A percentile compares a stretch with the other conserved stretches of the same genome.
phyloP scores from a whole-genome alignment of 345 rosid species.

The Sonneratia alba region DNA sequence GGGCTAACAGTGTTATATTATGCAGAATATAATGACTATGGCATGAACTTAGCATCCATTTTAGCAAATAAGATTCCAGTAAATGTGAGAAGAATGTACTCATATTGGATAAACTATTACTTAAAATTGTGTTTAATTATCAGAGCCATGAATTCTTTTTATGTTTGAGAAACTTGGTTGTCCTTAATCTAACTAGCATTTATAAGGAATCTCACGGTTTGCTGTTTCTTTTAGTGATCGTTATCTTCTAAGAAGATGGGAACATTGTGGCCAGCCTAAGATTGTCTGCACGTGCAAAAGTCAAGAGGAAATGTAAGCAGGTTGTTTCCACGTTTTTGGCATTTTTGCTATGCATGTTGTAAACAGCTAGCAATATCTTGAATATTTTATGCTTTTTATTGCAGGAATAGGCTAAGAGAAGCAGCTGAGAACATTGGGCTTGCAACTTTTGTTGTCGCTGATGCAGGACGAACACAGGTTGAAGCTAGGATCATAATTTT shows the following conservation, averaged over 20 bases:
- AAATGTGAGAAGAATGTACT: neutral
- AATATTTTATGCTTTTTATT: neutral
- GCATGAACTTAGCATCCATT: neutral
- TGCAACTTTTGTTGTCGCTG: constrained; percentile 88
- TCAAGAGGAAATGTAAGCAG: constrained; percentile 87
- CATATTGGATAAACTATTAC: neutral
- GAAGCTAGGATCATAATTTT: neutral
- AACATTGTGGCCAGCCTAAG: constrained; percentile 79
- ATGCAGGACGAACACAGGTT: constrained; percentile 93
- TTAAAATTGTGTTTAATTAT: neutral
- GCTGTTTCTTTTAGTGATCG: constrained; percentile 40
- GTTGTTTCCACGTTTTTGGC: constrained; percentile 16
- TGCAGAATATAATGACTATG: too few relatives aligned
- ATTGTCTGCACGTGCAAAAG: constrained; percentile 77
- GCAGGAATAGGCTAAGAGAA: constrained; percentile 67
- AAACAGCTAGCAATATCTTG: neutral
- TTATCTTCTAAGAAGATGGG: constrained; percentile 66
- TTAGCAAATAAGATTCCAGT: neutral
- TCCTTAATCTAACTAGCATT: neutral
- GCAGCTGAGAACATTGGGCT: constrained; percentile 76
- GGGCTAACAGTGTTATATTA: neutral
- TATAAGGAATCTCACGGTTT: neutral
- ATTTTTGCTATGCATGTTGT: neutral
- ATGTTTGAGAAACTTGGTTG: neutral
- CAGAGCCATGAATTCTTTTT: neutral